These are phyloP conservation scores for Ceriops zippeliana DNA, from an alignment of 345 rosid species.

Conservation along the genomic window DNA sequence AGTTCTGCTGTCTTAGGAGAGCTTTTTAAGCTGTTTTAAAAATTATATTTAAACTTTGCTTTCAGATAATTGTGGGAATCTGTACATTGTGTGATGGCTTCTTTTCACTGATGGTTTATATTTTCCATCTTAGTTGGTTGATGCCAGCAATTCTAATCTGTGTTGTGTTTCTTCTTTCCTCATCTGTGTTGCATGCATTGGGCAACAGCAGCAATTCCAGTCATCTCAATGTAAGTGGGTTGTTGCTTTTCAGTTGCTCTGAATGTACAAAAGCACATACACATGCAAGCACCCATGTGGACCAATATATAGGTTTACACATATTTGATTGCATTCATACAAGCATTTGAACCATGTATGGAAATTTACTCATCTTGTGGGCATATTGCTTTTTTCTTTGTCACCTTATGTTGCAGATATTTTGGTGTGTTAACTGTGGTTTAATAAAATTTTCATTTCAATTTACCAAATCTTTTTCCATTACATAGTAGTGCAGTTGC, in stretches of 20 bases:
- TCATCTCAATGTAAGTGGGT: conserved; percentile 85
- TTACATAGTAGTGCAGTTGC: no score
- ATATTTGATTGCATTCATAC: no score
- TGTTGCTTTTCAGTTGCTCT: conserved; percentile 16
- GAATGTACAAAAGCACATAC: not conserved
- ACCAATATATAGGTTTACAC: no score
- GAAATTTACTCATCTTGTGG: no score
- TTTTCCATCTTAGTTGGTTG: not conserved
- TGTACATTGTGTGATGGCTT: not conserved
- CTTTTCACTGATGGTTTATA: not conserved
- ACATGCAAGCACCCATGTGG: not conserved
- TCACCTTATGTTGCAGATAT: no score
- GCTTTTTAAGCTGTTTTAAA: conserved; percentile 10
- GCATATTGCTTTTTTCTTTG: no score
- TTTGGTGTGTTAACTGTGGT: no score
- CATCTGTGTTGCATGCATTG: conserved; percentile 35
- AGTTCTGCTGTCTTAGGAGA: conserved; percentile 4
- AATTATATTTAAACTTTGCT: not conserved
- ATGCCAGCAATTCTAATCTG: conserved; percentile 26
- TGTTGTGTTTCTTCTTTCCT: conserved; percentile 23
- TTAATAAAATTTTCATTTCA: no score
- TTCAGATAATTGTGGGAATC: not conserved
- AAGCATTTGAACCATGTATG: no score
- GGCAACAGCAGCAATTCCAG: conserved; percentile 83
- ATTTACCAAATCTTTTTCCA: no score